Evolutionary conservation across 805 yeast species (phyloP).

Genomic region (Myxozyma mucilagina): DNA sequence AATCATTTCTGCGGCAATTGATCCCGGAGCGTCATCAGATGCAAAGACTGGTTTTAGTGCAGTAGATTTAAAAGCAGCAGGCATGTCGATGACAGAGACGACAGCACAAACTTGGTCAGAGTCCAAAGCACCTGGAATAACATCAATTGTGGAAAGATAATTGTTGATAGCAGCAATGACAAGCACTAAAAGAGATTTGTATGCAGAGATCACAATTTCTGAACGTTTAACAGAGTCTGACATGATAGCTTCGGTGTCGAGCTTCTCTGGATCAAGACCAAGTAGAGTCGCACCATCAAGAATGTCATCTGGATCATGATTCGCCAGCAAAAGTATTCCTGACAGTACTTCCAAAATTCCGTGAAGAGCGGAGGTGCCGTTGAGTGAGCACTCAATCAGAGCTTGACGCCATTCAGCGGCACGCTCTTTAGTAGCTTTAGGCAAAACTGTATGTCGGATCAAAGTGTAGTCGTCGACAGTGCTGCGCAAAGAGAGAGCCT

Average conservation of each 20-base stretch:
- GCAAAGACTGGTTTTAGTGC: conserved; percentile 40
- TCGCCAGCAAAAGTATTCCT: conserved; percentile 44
- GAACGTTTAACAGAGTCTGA: conserved; percentile 5
- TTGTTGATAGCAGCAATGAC: conserved; percentile 41
- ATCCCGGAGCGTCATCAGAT: conserved; percentile 39
- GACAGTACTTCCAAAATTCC: conserved; percentile 42
- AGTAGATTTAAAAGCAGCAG: conserved; percentile 32
- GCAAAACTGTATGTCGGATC: not conserved
- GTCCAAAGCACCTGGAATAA: conserved; percentile 32
- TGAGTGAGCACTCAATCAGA: conserved; percentile 40
- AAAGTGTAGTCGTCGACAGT: conserved; percentile 8
- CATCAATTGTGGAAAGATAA: conserved; percentile 37
- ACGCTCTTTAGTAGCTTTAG: not conserved
- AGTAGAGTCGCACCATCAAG: conserved; percentile 47
- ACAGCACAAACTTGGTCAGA: conserved; percentile 40
- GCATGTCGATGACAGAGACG: conserved; percentile 43
- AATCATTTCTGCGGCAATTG: conserved; percentile 41
- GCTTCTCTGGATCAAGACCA: conserved; percentile 41
- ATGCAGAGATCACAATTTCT: conserved; percentile 42
- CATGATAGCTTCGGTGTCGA: conserved; percentile 32
- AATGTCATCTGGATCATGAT: conserved; percentile 38
- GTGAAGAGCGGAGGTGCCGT: conserved; percentile 38
- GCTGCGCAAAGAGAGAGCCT: conserved; percentile 10
- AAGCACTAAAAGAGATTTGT: conserved; percentile 39
- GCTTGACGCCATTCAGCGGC: conserved; percentile 47